phyloP scores from a whole-genome alignment of 257 asterid genomes.

The Fraxinus cuspidata region DNA sequence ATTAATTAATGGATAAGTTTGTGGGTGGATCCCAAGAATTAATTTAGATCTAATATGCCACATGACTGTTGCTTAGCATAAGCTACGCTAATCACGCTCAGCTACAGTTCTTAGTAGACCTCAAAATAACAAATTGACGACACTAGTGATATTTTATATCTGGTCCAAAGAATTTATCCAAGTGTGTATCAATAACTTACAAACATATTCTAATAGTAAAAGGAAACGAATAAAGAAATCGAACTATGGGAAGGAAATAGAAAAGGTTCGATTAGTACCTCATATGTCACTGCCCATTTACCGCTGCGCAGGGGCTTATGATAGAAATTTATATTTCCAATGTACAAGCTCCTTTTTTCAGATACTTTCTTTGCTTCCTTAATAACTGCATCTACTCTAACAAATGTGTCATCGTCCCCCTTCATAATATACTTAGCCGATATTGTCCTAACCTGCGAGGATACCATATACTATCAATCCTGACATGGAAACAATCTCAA shows the following conservation, averaged over 20 bases:
- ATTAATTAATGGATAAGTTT: too few relatives aligned
- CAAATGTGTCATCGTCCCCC: slow-evolving; percentile 92
- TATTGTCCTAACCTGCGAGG: slow-evolving; percentile 56
- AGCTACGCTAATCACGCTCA: too few relatives aligned
- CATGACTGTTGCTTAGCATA: too few relatives aligned
- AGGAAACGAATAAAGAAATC: neutral
- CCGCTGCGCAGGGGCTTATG: slow-evolving; percentile 87
- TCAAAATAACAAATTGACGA: neutral
- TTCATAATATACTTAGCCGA: slow-evolving; percentile 83
- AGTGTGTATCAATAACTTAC: neutral
- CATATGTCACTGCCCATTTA: slow-evolving; percentile 92
- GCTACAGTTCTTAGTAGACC: neutral
- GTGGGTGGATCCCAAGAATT: too few relatives aligned
- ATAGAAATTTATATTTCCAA: slow-evolving; percentile 86
- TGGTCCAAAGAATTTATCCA: neutral
- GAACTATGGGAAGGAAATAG: slow-evolving; percentile 1
- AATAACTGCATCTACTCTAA: slow-evolving; percentile 77
- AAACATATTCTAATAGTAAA: neutral
- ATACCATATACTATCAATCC: slow-evolving; percentile 16
- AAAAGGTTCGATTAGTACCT: slow-evolving; percentile 45
- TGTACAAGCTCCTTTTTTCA: slow-evolving; percentile 56
- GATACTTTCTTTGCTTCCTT: slow-evolving; percentile 66
- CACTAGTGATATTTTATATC: neutral
- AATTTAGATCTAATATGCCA: too few relatives aligned
- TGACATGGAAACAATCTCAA: slow-evolving; percentile 11